Base-by-base conservation (phyloP, 2,329 filamentous ascomycete species). In the Neodidymelliopsis sp. region DNA sequence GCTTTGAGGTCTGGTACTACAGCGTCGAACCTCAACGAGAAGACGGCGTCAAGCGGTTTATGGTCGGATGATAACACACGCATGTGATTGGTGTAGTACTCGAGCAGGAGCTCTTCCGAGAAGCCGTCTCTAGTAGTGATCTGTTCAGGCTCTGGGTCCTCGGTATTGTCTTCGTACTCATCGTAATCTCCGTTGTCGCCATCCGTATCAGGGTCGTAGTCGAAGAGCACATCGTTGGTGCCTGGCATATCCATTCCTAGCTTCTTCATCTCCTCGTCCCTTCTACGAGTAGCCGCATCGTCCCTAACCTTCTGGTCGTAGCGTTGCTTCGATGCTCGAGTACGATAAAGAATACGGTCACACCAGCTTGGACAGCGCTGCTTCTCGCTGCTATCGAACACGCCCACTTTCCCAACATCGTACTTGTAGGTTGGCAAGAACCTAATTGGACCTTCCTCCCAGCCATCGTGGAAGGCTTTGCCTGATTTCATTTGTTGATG, bases 371-470 rank as follows among this genome's bases (percentile, higher is more conserved):
- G 94, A 2, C 90, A 88, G 42, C 95, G 84, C 56, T 87, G 87
- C 76, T 99, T 99, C 69, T 97, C 94, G 59, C 92, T 96, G 0
- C 92, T 91, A 74, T 99, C 95, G 69, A 97, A 99, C 22, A 91
- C 82, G 2, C 90, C 90, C 23, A 96, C 84, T 22, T 89, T 96
- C n/a, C 94, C 94, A 20, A 96, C 81, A 65, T 99, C 95, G 62
- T 99, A 99, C 72, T 99, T 99, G 74, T 99, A 99, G 0, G 94
- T 95, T 2, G 94, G 94, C 12, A 97, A 71, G 65, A 99, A 99
- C 1, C 84, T 84, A 46, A 99, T 92, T 0, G 85, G 80, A 0
- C 92, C 94, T 77, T 99, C 94, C 39, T 83, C 82, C 92, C 94
- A 99, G 1, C 92, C 93, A 54, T 96, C 90, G 51, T 96, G 84